Base-by-base conservation (phyloP, 805 yeast species). In the Candida koratica region DNA sequence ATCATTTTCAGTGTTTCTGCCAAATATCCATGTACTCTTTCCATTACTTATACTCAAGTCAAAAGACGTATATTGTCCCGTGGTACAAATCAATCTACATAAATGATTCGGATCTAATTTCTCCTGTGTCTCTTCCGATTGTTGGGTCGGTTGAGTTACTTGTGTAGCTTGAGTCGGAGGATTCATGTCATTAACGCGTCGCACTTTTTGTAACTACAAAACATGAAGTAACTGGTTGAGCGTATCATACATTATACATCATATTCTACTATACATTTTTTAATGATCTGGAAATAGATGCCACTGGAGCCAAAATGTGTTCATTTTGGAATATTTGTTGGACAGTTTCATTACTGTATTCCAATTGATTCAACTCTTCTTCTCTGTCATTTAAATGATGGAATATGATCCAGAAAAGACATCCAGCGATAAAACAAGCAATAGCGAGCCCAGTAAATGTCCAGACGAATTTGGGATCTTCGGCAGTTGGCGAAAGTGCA, bases 391-490 rank as follows among this genome's bases (percentile, higher is more conserved):
- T 79, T 58, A 72, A 75, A 42, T 65, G 68, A 18, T 60, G 58
- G 76, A 77, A 81, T 36, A 63, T 47, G 44, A 75, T 25, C 81
- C 81, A 80, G 77, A 84, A 84, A 18, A 65, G 24, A 38, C 69
- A 41, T 15, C 89, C 90, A 23, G 77, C 74, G 40, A 77, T 45
- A 48, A 76, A 61, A 46, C 84, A 73, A 5, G 83, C 69, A 31
- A 70, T 57, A 13, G 79, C 80, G 43, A 81, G 68, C 34, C 83
- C 84, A 34, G 74, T 66, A 58, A 76, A 84, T 51, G 76, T 71
- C 84, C 86, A 79, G 30, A 75, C 73, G 51, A 77, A 69, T 62
- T 82, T 75, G 29, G 90, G 90, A 60, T 84, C 77, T 39, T 60
- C 69, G 8, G 85, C 68, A 8, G 81, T 76, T 17, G 86, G 72